A percentile compares a stretch with the other conserved stretches of the same genome.
Evolutionary conservation across 768 basidiomycete species (phyloP).

Genomic region (Leucosporidium scottii): DNA sequence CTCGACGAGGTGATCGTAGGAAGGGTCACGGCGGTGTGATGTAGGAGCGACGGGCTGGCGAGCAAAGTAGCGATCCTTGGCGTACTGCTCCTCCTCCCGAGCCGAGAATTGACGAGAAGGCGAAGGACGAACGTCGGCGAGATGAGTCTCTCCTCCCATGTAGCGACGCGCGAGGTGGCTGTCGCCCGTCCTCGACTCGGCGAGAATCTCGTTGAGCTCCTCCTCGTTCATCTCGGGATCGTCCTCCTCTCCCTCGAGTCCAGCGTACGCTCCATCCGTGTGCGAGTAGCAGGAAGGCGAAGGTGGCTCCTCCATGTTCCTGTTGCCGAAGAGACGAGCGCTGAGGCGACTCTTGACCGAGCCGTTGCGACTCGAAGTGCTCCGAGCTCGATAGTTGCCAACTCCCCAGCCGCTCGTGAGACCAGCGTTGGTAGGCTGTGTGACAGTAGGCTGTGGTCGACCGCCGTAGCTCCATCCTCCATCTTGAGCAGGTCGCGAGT

Average conservation of each 20-base stretch:
- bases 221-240: constrained; percentile 7
- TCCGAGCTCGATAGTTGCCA: constrained; percentile 9
- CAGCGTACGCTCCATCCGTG: not conserved
- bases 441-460: no score
- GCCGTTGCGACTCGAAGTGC: constrained; percentile 1
- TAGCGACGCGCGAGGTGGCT: constrained; percentile 13
- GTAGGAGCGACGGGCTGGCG: not conserved
- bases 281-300: constrained; percentile 31
- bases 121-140: not conserved
- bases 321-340: constrained; percentile 10
- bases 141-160: constrained; percentile 6
- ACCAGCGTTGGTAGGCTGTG: no score
- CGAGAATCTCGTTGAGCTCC: constrained; percentile 26
- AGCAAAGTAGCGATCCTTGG: not conserved
- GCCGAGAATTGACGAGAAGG: not conserved
- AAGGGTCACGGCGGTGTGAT: not conserved
- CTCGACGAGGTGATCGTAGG: not conserved
- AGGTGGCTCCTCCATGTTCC: not conserved
- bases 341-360: constrained; percentile 9
- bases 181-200: constrained; percentile 19
- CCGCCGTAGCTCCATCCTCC: no score
- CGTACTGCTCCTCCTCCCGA: not conserved
- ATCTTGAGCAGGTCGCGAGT: no score
- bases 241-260: constrained; percentile 10
- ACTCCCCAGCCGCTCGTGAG: not conserved